phyloP scores from a whole-genome alignment of 768 basidiomycete species.

The Lactarius hengduanensis region DNA sequence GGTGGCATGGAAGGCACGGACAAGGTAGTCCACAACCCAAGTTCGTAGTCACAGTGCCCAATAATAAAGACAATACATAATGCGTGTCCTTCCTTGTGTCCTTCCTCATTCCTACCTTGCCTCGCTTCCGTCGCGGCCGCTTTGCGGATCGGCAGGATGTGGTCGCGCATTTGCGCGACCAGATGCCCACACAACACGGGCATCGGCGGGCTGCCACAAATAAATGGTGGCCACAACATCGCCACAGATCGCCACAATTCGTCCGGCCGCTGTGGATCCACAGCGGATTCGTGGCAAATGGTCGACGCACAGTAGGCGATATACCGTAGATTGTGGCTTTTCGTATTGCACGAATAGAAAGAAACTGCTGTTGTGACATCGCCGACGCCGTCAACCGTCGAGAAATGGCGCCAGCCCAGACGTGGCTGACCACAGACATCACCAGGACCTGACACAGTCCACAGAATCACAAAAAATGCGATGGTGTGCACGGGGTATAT shows the following conservation, averaged over 20 bases:
- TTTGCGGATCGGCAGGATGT: neutral
- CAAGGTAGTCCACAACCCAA: neutral
- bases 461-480: conserved; percentile 3
- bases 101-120: neutral
- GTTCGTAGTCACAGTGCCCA: neutral
- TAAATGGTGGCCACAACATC: neutral
- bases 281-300: neutral
- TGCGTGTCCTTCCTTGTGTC: neutral
- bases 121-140: neutral
- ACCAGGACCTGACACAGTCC: neutral
- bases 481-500: neutral
- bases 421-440: neutral
- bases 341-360: neutral
- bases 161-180: neutral
- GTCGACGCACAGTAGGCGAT: neutral
- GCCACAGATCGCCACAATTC: neutral
- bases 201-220: neutral
- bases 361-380: neutral
- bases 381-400: neutral
- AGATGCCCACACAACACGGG: neutral
- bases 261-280: neutral
- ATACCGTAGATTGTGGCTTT: neutral
- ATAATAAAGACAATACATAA: neutral
- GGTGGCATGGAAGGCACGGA: neutral
- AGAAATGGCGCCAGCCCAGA: neutral